phyloP scores from a whole-genome alignment of 768 basidiomycete genomes.

The Clitopilus hobsonii region DNA sequence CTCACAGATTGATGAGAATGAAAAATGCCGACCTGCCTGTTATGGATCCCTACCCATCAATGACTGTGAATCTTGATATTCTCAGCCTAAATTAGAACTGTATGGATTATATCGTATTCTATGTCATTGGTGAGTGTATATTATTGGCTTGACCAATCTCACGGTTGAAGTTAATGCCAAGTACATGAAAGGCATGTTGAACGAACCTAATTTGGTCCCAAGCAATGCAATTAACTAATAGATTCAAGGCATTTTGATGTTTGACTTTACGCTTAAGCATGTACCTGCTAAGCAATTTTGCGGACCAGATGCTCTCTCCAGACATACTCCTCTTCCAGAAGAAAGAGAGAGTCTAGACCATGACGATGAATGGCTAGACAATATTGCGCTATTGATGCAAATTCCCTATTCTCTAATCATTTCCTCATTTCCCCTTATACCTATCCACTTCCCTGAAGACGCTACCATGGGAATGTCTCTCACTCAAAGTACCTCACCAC shows the following conservation, averaged over 20 bases:
- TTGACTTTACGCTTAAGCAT: slow-evolving; percentile 30
- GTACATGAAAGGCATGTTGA: slow-evolving; percentile 22
- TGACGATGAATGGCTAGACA: too few species aligned
- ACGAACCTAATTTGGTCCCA: slow-evolving; percentile 14
- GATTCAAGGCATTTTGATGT: slow-evolving; percentile 31
- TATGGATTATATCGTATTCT: slow-evolving; percentile 26
- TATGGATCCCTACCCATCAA: slow-evolving; percentile 9
- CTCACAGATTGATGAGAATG: not conserved
- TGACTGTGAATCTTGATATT: slow-evolving; percentile 20
- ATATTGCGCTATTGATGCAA: too few species aligned
- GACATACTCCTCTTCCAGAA: too few species aligned
- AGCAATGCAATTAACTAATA: slow-evolving; percentile 22
- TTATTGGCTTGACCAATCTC: slow-evolving; percentile 15
- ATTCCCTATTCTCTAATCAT: too few species aligned
- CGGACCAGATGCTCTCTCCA: slow-evolving; percentile 3
- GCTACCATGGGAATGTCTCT: too few species aligned
- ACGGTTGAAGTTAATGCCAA: slow-evolving; percentile 18
- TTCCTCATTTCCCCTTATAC: too few species aligned
- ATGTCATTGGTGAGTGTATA: slow-evolving; percentile 11
- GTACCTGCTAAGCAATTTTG: slow-evolving; percentile 19
- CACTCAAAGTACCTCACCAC: too few species aligned
- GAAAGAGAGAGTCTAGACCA: too few species aligned
- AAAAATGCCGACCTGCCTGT: not conserved
- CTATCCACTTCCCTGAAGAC: too few species aligned
- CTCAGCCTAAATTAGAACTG: slow-evolving; percentile 29